Evolutionary conservation across 371 early-diverging fungal genomes (phyloP).

Genomic region (Mortierella sp.): DNA sequence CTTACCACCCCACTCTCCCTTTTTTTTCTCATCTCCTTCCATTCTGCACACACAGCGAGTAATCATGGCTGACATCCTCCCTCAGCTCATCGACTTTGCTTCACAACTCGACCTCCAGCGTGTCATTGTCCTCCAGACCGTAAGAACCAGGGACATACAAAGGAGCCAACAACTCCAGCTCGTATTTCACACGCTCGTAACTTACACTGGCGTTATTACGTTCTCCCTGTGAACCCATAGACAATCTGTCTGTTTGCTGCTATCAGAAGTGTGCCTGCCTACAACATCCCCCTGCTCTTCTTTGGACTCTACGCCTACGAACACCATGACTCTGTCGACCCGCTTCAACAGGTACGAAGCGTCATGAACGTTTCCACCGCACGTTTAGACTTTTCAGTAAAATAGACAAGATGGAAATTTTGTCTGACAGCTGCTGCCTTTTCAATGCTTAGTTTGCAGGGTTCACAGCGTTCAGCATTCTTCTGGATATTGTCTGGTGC

Average conservation of each 20-base stretch:
- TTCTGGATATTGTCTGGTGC: conserved; percentile 49
- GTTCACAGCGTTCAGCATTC: conserved; percentile 51
- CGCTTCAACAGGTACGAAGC: conserved; percentile 41
- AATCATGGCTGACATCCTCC: conserved; percentile 48
- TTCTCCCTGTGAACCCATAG: conserved; percentile 8
- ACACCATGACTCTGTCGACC: conserved; percentile 50
- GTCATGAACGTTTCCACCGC: background rate
- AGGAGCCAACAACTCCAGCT: background rate
- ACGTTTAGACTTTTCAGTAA: background rate
- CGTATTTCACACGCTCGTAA: background rate
- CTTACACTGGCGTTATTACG: background rate
- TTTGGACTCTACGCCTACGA: conserved; percentile 55
- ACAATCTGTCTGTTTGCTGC: conserved; percentile 50
- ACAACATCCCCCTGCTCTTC: conserved; percentile 52
- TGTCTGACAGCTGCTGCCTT: background rate
- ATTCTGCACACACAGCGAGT: background rate
- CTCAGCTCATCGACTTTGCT: conserved; percentile 55
- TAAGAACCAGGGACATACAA: conserved; percentile 3
- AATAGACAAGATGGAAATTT: background rate
- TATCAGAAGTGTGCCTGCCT: conserved; percentile 50
- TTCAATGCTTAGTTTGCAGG: conserved; percentile 38
- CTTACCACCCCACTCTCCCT: background rate
- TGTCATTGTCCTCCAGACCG: conserved; percentile 48
- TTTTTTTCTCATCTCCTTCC: background rate
- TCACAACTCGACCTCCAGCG: conserved; percentile 53